Evolutionary conservation across 2,329 filamentous ascomycete genomes (phyloP), one percentile per base, ranked within the genome.

Genomic region (Aspergillus sclerotialis): DNA sequence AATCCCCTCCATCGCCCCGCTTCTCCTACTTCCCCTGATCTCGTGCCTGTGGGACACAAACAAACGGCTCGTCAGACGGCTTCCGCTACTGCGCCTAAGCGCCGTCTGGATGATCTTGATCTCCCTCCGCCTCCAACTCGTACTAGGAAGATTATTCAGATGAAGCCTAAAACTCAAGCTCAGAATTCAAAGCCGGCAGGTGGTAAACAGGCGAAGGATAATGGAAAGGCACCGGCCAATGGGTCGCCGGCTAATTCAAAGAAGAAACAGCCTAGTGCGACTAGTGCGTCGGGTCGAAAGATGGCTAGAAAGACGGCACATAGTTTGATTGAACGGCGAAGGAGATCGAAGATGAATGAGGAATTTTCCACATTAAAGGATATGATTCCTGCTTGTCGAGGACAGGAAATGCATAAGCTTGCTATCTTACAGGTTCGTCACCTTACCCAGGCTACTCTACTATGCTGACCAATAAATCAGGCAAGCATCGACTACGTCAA

Each of bases 261-360:
- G 67, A 86, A 80, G 68, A 94, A 90, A 65, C 79, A 86, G 49
- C 74, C 80, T 1, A 80, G 76, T 33, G 75, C 78, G 1, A 83
- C 81, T 5, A 94, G 84, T 48, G 85, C 85, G 1, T 88, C 89
- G 1, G 88, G 88, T n/a, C 76, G 88, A 36, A 96, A 95, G 68
- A 93, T 92, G 47, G 89, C 92, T 5, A 76, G 92, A 46, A 96
- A 95, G 67, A 96, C 90, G 2, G 92, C 92, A 8, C 92, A 98
- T 56, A 95, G 88, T 53, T 65, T 96, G 46, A 98, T 96, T 49
- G 92, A 98, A 66, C 73, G 92, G 29, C 70, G 90, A 38, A 70
- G 92, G 50, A 73, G 92, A 42, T 94, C 86, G 9, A 98, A 96
- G 69, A 98, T 96, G 90, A 96, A 98, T 49, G 90, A 96, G 59